Percentiles rank a stretch among this genome's conserved stretches.
These are phyloP conservation scores for Penicillium frequentans DNA, from an alignment of 2,329 filamentous ascomycete genomes.

Conservation along the genomic window DNA sequence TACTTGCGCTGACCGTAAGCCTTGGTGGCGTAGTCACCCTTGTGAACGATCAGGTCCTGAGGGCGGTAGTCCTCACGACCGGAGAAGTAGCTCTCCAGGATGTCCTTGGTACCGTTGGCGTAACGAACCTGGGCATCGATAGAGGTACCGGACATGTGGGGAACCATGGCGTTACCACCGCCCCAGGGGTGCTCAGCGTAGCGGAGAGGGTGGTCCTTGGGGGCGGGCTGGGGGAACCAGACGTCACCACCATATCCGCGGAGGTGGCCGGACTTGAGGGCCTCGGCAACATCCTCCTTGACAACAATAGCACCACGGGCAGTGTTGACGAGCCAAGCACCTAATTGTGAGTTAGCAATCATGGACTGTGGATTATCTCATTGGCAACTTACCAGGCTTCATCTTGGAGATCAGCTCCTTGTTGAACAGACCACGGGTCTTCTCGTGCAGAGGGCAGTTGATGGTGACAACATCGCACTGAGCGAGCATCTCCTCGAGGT, in stretches of 20 bases:
- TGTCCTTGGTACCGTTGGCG: constrained; percentile 81
- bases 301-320: constrained; percentile 98
- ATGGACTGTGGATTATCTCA: not conserved
- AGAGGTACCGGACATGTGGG: constrained; percentile 98
- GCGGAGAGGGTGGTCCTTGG: constrained; percentile 87
- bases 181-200: constrained; percentile 92
- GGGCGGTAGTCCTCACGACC: constrained; percentile 84
- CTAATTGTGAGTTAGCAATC: not conserved
- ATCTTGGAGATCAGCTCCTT: constrained; percentile 98
- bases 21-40: constrained; percentile 93
- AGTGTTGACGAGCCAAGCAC: constrained; percentile 94
- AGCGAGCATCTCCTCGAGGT: constrained; percentile 86
- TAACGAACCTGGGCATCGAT: constrained; percentile 96
- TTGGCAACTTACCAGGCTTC: constrained; percentile 68
- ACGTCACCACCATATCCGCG: constrained; percentile 52
- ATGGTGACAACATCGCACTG: constrained; percentile 98
- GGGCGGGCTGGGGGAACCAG: constrained; percentile 97
- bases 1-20: constrained; percentile 74
- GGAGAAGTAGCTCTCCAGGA: constrained; percentile 86
- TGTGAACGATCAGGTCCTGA: constrained; percentile 86
- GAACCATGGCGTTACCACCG: constrained; percentile 97
- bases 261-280: constrained; percentile 81
- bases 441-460: constrained; percentile 99
- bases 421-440: constrained; percentile 95
- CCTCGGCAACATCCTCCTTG: constrained; percentile 97